Percentiles rank a stretch among this genome's conserved stretches.
These are phyloP conservation scores for Thelephora ganbajun DNA, from an alignment of 768 basidiomycete species.

Conservation along the genomic window DNA sequence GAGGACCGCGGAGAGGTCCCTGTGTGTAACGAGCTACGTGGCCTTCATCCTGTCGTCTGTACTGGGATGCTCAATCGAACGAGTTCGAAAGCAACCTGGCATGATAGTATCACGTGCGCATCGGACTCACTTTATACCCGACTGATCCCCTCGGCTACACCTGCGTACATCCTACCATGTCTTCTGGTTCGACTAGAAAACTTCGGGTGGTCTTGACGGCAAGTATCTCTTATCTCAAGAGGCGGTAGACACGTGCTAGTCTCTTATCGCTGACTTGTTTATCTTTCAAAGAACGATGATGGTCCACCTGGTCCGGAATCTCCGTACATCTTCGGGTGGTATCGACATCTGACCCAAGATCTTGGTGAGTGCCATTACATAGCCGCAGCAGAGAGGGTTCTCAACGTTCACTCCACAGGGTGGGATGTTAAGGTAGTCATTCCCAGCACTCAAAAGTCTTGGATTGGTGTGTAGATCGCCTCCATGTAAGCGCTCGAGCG, in stretches of 20 bases:
- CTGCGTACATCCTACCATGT: background rate
- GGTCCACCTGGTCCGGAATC: conserved; percentile 65
- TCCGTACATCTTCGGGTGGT: conserved; percentile 64
- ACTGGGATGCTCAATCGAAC: too few relatives aligned
- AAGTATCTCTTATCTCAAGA: conserved; percentile 12
- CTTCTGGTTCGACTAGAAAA: conserved; percentile 12
- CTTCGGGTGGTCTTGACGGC: conserved; percentile 30
- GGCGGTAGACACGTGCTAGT: conserved; percentile 1
- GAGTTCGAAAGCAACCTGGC: too few relatives aligned
- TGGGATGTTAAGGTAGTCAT: conserved; percentile 75
- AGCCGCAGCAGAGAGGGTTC: background rate
- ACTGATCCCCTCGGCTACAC: background rate
- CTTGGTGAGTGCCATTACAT: conserved; percentile 31
- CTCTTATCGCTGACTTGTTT: background rate
- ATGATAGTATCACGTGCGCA: too few relatives aligned
- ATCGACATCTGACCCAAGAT: conserved; percentile 38
- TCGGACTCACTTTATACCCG: background rate
- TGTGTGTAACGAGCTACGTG: too few relatives aligned
- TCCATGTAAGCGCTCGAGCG: too few relatives aligned
- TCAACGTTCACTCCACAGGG: conserved; percentile 23
- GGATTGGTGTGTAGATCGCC: conserved; percentile 49
- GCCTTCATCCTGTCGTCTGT: too few relatives aligned
- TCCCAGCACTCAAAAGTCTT: conserved; percentile 72
- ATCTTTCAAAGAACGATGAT: conserved; percentile 57
- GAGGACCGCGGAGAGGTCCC: too few relatives aligned